Evolutionary conservation across 2,329 filamentous ascomycete species (phyloP).

Genomic region (Cladosporium colombiae): DNA sequence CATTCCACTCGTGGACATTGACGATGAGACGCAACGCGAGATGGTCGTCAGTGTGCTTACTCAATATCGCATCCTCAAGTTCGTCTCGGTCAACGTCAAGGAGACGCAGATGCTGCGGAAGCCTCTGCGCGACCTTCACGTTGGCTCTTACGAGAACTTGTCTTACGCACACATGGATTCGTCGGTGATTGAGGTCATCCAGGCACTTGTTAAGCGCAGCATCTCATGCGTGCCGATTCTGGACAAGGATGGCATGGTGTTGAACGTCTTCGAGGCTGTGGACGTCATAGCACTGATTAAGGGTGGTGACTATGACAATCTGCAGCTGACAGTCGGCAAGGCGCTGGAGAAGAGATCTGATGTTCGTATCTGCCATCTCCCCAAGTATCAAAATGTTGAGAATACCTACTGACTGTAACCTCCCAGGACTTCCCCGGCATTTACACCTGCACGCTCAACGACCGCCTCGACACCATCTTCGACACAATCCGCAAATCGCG

Average conservation of each 20-base stretch:
- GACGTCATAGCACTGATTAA: constrained; percentile 97
- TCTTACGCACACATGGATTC: constrained; percentile 85
- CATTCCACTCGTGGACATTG: constrained; percentile 89
- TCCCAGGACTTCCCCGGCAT: constrained; percentile 90
- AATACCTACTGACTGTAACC: background rate
- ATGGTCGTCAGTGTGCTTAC: constrained; percentile 97
- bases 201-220: constrained; percentile 86
- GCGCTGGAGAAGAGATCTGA: constrained; percentile 83
- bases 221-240: constrained; percentile 95
- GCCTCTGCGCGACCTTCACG: constrained; percentile 75
- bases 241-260: constrained; percentile 73
- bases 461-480: constrained; percentile 92
- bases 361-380: constrained; percentile 43
- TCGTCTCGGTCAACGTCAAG: constrained; percentile 91
- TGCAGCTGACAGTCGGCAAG: constrained; percentile 83
- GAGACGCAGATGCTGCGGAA: constrained; percentile 89
- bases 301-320: constrained; percentile 86
- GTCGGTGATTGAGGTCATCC: constrained; percentile 90
- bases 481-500: constrained; percentile 94
- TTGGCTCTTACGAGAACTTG: constrained; percentile 82
- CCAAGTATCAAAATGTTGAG: background rate
- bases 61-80: constrained; percentile 97
- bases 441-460: constrained; percentile 89
- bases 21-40: constrained; percentile 88
- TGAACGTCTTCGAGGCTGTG: constrained; percentile 97